Percentiles rank a stretch among this genome's conserved stretches.
Evolutionary conservation across 768 basidiomycete genomes (phyloP).

Genomic region (Phanerochaete sordida): DNA sequence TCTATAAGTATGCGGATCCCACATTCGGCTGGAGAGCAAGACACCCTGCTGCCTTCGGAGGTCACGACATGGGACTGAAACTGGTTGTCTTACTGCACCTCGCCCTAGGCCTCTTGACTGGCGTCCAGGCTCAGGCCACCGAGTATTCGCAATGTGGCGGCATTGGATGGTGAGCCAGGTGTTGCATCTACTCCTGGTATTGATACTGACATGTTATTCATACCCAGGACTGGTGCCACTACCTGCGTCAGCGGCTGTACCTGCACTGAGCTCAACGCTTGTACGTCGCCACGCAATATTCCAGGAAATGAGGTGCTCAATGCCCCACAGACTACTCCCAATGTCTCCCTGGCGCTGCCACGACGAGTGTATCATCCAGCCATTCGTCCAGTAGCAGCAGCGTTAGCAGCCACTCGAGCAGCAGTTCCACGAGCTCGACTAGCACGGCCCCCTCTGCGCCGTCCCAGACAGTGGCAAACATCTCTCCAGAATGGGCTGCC

Average conservation of each 20-base stretch:
- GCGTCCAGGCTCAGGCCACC: slow-evolving; percentile 35
- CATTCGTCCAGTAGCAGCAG: not conserved
- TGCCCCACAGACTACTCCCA: slow-evolving; percentile 41
- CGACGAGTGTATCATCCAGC: slow-evolving; percentile 11
- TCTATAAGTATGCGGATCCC: not conserved
- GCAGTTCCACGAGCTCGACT: not conserved
- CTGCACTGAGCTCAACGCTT: slow-evolving; percentile 43
- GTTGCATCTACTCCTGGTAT: not conserved
- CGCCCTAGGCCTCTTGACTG: slow-evolving; percentile 21
- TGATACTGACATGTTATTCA: not conserved
- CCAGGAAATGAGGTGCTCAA: not conserved
- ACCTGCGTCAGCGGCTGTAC: slow-evolving; percentile 42
- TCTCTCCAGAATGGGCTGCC: slow-evolving; percentile 48
- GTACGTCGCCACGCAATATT: slow-evolving; percentile 26
- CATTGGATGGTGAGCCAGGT: slow-evolving; percentile 39
- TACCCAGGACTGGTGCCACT: slow-evolving; percentile 43
- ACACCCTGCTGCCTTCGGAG: not conserved
- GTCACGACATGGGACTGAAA: not conserved
- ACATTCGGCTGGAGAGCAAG: not conserved
- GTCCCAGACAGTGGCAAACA: slow-evolving; percentile 19
- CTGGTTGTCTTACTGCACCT: slow-evolving; percentile 1
- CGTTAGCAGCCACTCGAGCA: slow-evolving; percentile 9
- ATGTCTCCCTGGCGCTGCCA: slow-evolving; percentile 40
- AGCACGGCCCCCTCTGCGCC: slow-evolving; percentile 14
- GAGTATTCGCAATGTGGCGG: slow-evolving; percentile 49